A percentile compares a stretch with the other conserved stretches of the same genome.
phyloP scores from a whole-genome alignment of 768 basidiomycete species.

The Mycena leptocephala region DNA sequence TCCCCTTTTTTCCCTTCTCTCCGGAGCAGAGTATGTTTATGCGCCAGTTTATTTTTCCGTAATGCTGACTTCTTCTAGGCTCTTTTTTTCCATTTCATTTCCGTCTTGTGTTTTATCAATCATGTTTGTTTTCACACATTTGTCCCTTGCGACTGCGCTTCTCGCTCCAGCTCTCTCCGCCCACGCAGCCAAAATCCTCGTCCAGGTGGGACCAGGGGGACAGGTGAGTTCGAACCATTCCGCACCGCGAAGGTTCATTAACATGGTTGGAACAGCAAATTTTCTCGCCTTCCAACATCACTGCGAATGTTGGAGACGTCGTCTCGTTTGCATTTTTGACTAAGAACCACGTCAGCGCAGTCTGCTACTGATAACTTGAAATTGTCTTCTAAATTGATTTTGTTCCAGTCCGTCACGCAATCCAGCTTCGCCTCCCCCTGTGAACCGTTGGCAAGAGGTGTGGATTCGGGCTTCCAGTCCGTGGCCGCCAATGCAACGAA shows the following conservation, averaged over 20 bases:
- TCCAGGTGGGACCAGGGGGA: too few species aligned
- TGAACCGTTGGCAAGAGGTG: constrained; percentile 42
- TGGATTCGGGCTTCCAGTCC: constrained; percentile 64
- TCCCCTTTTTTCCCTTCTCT: constrained; percentile 32
- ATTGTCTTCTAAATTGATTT: too few species aligned
- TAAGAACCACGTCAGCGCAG: constrained; percentile 55
- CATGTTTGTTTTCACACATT: neutral
- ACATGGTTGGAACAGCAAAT: neutral
- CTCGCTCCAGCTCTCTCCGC: constrained; percentile 44
- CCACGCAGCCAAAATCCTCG: constrained; percentile 47
- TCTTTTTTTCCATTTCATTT: constrained; percentile 35
- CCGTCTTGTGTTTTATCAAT: constrained; percentile 28
- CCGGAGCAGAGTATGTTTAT: constrained; percentile 52
- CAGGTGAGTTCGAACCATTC: constrained; percentile 44
- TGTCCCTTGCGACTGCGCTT: constrained; percentile 33
- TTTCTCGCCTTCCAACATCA: constrained; percentile 44
- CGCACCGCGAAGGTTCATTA: constrained; percentile 33
- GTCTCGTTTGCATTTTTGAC: constrained; percentile 65
- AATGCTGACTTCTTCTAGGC: constrained; percentile 33
- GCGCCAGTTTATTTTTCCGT: constrained; percentile 25
- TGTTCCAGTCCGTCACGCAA: constrained; percentile 57
- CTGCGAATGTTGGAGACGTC: constrained; percentile 53
- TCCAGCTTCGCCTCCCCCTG: constrained; percentile 53
- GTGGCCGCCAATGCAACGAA: constrained; percentile 55
- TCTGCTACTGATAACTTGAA: too few species aligned